Evolutionary conservation across 257 asterid species (phyloP).

Genomic region (Dorcoceras hygrometricum): DNA sequence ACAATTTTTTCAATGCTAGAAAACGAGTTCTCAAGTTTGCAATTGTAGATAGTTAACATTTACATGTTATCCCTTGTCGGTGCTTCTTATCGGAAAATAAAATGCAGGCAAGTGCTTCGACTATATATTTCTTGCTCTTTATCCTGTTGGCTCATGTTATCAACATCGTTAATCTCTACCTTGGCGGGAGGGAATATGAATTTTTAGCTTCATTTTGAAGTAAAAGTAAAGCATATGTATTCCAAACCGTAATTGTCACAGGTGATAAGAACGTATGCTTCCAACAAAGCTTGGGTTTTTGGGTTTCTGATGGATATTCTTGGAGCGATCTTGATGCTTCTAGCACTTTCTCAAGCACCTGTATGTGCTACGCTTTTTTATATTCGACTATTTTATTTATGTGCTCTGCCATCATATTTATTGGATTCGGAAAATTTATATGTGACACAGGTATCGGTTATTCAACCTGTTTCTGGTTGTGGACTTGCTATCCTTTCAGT

Average conservation of each 20-base stretch:
- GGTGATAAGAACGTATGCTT: slow-evolving; percentile 92
- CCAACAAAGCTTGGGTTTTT: slow-evolving; percentile 73
- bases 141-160: neutral
- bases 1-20: neutral
- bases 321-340: slow-evolving; percentile 92
- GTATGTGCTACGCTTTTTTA: slow-evolving; percentile 38
- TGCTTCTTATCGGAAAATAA: neutral
- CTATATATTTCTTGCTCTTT: neutral
- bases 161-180: neutral
- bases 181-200: neutral
- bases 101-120: neutral
- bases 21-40: neutral
- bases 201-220: neutral
- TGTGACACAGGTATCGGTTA: slow-evolving; percentile 70
- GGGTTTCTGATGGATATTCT: slow-evolving; percentile 93
- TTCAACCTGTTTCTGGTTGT: slow-evolving; percentile 99
- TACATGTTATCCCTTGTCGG: neutral
- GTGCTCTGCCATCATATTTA: slow-evolving; percentile 2
- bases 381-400: slow-evolving; percentile 4
- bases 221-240: neutral
- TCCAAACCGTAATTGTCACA: slow-evolving; percentile 27
- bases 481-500: slow-evolving; percentile 97
- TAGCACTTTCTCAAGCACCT: slow-evolving; percentile 94
- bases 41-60: neutral
- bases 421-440: slow-evolving; percentile 10